These are phyloP conservation scores for Austropuccinia psidii DNA, from an alignment of 1,284 basidiomycete genomes.

Conservation along the genomic window DNA sequence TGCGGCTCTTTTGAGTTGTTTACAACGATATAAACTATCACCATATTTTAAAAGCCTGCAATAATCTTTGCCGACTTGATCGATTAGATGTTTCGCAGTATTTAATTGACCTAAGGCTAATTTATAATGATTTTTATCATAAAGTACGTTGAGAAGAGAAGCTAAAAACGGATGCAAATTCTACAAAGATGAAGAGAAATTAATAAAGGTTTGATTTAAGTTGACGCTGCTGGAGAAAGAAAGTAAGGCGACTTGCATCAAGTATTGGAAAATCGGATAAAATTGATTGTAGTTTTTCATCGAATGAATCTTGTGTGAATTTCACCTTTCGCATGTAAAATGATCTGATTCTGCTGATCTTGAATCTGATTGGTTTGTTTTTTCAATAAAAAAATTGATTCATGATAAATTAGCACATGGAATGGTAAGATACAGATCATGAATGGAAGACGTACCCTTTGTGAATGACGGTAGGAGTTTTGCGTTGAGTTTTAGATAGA, in stretches of 20 bases:
- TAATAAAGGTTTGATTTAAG: neutral
- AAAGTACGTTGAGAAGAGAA: constrained; percentile 87
- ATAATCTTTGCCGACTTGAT: constrained; percentile 92
- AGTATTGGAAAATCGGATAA: constrained; percentile 93
- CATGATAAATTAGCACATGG: neutral
- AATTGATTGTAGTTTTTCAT: constrained; percentile 91
- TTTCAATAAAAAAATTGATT: constrained; percentile 61
- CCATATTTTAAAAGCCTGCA: constrained; percentile 89
- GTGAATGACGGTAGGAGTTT: constrained; percentile 78
- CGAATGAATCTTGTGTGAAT: constrained; percentile 95
- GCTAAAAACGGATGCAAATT: constrained; percentile 91
- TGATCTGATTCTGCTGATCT: constrained; percentile 81
- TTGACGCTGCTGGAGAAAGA: neutral
- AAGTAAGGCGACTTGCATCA: constrained; percentile 58
- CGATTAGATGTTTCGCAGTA: constrained; percentile 84
- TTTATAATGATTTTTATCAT: constrained; percentile 99
- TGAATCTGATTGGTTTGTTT: constrained; percentile 67
- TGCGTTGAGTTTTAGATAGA: constrained; percentile 85
- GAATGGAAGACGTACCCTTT: constrained; percentile 38
- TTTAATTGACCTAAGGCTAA: constrained; percentile 89
- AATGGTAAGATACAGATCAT: neutral
- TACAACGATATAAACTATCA: constrained; percentile 89
- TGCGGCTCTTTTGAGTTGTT: constrained; percentile 89
- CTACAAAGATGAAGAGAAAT: too few relatives aligned
- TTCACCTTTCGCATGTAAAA: constrained; percentile 99